Percentiles rank a stretch among this genome's conserved stretches.
Conservation (phyloP, 2,329 filamentous ascomycete species). For the Aspergillus vadensis region DNA sequence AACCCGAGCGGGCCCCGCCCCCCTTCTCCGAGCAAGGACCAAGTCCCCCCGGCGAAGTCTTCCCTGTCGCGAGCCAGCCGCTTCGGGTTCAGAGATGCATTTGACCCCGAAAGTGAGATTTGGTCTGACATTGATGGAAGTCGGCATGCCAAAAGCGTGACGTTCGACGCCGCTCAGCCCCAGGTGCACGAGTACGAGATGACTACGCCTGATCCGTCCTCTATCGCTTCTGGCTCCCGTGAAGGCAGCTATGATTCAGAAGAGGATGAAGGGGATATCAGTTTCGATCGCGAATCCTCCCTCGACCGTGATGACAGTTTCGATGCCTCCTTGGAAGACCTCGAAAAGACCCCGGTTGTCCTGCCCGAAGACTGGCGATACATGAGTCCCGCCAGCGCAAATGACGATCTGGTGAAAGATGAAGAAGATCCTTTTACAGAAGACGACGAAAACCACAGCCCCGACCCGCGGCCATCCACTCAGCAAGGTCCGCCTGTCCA, state of each 20-base stretch:
- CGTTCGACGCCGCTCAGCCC: slow-evolving; percentile 89
- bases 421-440: slow-evolving; percentile 69
- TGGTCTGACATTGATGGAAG: slow-evolving; percentile 70
- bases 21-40: slow-evolving; percentile 66
- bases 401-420: slow-evolving; percentile 54
- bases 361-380: slow-evolving; percentile 93
- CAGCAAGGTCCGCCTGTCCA: slow-evolving; percentile 28
- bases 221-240: slow-evolving; percentile 82
- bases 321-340: slow-evolving; percentile 91
- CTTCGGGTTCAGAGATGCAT: slow-evolving; percentile 62
- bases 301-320: slow-evolving; percentile 82
- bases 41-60: slow-evolving; percentile 82
- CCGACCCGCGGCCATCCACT: slow-evolving; percentile 56
- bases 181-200: slow-evolving; percentile 98
- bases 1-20: slow-evolving; percentile 37
- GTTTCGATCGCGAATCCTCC: slow-evolving; percentile 59
- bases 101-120: slow-evolving; percentile 68
- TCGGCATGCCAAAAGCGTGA: slow-evolving; percentile 93
- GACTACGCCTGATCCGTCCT: slow-evolving; percentile 94
- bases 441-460: slow-evolving; percentile 66
- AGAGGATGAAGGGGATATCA: slow-evolving; percentile 68
- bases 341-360: slow-evolving; percentile 97
- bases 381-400: slow-evolving; percentile 67
- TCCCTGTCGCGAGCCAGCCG: slow-evolving; percentile 70
- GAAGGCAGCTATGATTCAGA: slow-evolving; percentile 90